These are phyloP conservation scores for Blastobotrys terrestris DNA, from an alignment of 805 yeast genomes.

Conservation along the genomic window DNA sequence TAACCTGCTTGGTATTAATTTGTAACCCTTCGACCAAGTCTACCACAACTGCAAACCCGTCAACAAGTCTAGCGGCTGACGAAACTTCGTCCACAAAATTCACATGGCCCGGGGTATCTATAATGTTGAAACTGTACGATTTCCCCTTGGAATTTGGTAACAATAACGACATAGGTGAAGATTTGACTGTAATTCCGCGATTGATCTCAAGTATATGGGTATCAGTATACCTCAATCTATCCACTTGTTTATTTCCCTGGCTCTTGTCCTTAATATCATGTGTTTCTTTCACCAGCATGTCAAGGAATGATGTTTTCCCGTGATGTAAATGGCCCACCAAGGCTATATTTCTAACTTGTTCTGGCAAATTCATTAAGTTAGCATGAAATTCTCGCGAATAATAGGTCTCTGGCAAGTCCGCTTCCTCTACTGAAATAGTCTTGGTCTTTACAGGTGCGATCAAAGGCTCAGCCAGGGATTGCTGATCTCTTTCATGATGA, in stretches of 20 bases:
- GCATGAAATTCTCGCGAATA: slow-evolving; percentile 61
- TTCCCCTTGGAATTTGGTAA: slow-evolving; percentile 46
- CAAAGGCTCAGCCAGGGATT: slow-evolving; percentile 55
- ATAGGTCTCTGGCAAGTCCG: slow-evolving; percentile 48
- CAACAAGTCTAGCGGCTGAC: slow-evolving; percentile 51
- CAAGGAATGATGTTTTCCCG: slow-evolving; percentile 81
- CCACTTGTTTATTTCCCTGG: slow-evolving; percentile 33
- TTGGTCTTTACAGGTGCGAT: slow-evolving; percentile 46
- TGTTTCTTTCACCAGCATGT: slow-evolving; percentile 58
- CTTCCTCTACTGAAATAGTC: slow-evolving; percentile 44
- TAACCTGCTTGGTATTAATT: slow-evolving; percentile 41
- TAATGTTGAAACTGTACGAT: slow-evolving; percentile 53
- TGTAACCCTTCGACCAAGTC: slow-evolving; percentile 83
- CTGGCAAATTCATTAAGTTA: slow-evolving; percentile 46
- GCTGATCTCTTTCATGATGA: slow-evolving; percentile 47
- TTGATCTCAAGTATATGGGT: slow-evolving; percentile 61
- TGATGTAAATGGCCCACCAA: slow-evolving; percentile 75
- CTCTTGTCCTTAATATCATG: slow-evolving; percentile 39
- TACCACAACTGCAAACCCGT: slow-evolving; percentile 63
- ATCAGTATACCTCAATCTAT: slow-evolving; percentile 61
- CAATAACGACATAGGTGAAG: slow-evolving; percentile 56
- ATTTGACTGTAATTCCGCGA: slow-evolving; percentile 62
- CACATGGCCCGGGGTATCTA: slow-evolving; percentile 92
- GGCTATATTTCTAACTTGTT: slow-evolving; percentile 65
- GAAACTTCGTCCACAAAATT: slow-evolving; percentile 74